Conservation (phyloP, 495 filamentous ascomycete genomes). For the Aspergillus bertholletiae region DNA sequence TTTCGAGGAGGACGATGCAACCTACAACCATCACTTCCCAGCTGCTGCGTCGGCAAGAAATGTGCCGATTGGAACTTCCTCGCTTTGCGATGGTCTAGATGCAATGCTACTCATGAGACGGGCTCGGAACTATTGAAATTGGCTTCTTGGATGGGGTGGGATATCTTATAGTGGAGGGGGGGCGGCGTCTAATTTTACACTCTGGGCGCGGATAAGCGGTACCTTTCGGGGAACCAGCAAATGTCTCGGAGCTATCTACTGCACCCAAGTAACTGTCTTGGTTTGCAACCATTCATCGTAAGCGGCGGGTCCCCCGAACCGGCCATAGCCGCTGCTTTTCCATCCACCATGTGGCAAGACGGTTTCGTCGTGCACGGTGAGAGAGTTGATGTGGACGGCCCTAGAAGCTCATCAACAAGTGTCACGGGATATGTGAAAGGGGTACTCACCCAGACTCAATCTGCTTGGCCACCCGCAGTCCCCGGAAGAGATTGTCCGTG, state of each 20-base stretch:
- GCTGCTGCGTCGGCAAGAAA: not conserved
- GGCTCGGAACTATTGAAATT: not conserved
- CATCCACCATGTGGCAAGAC: slow-evolving; percentile 78
- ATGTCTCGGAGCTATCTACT: slow-evolving; percentile 15
- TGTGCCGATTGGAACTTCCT: not conserved
- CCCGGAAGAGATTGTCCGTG: slow-evolving; percentile 45
- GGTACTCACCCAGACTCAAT: slow-evolving; percentile 46
- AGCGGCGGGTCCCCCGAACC: slow-evolving; percentile 53
- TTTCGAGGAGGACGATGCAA: not conserved
- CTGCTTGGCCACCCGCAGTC: slow-evolving; percentile 42
- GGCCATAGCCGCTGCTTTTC: slow-evolving; percentile 83
- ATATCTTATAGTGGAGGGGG: not conserved
- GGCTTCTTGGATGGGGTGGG: not conserved
- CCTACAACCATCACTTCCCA: not conserved
- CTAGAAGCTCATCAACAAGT: slow-evolving; percentile 15
- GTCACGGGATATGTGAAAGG: not conserved
- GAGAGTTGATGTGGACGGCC: slow-evolving; percentile 85
- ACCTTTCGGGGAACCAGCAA: not conserved
- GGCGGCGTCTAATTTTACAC: not conserved
- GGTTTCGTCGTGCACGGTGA: slow-evolving; percentile 82
- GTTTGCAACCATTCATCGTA: slow-evolving; percentile 76
- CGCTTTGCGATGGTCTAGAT: not conserved
- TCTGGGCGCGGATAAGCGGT: not conserved
- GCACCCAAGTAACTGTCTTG: slow-evolving; percentile 75
- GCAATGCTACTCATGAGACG: not conserved